Conservation (phyloP, 129 eudicot genomes). For the Glebionis coronaria region DNA sequence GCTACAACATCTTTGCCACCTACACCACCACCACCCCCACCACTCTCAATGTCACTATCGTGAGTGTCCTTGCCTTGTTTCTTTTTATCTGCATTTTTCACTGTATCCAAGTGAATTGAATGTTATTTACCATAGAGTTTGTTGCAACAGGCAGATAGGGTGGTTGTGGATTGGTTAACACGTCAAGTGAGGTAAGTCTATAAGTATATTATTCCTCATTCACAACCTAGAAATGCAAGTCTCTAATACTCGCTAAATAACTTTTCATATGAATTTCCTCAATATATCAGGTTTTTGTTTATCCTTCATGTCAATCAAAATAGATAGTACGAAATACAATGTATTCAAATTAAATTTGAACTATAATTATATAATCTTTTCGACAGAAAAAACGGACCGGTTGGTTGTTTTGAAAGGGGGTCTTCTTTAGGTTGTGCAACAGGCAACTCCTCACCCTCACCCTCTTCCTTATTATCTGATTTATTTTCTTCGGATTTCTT, state of each 20-base stretch:
- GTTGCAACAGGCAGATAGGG: neutral
- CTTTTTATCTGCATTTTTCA: slow-evolving; percentile 12
- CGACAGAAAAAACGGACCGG: slow-evolving; percentile 20
- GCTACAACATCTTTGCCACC: neutral
- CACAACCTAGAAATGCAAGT: too few species aligned
- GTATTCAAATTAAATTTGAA: neutral
- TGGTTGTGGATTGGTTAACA: too few species aligned
- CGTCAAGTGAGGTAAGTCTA: too few species aligned
- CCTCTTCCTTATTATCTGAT: slow-evolving; percentile 16
- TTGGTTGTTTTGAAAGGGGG: slow-evolving; percentile 27
- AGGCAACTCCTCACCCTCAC: slow-evolving; percentile 41
- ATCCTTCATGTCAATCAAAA: neutral
- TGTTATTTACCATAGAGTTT: neutral
- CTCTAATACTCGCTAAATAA: too few species aligned
- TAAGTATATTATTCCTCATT: too few species aligned
- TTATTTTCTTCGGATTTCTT: slow-evolving; percentile 30
- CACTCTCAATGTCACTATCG: neutral
- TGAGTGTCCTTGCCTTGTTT: neutral
- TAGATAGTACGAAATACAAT: neutral
- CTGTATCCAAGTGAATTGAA: slow-evolving; percentile 5
- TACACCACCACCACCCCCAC: neutral
- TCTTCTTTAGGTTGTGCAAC: slow-evolving; percentile 46
- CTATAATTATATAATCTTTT: neutral
- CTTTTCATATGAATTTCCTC: too few species aligned
- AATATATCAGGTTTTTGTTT: neutral